Evolutionary conservation across 116 monocot genomes (phyloP).

Genomic region (Posidonia oceanica): DNA sequence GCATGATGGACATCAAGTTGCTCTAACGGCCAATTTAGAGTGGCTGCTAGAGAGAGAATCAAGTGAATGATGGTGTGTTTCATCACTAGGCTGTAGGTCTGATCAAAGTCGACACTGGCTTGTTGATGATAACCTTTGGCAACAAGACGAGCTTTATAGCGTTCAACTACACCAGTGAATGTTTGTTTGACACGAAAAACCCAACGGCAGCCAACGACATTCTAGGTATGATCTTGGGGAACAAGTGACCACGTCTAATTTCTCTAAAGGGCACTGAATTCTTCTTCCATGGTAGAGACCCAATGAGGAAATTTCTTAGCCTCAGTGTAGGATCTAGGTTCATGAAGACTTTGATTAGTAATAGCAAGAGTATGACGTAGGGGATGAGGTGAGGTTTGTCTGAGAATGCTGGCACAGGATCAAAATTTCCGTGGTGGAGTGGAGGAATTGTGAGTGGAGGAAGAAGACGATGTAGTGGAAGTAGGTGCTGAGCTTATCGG

Average conservation of each 20-base stretch:
- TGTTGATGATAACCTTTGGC: too few relatives aligned
- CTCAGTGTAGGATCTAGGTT: not conserved
- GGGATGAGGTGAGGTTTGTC: too few relatives aligned
- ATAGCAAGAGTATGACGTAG: not conserved
- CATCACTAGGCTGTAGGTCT: too few relatives aligned
- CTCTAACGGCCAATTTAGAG: not conserved
- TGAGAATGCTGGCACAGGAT: not conserved
- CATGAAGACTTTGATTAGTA: too few relatives aligned
- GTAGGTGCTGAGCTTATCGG: too few relatives aligned
- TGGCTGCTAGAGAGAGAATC: not conserved
- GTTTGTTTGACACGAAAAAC: conserved; percentile 2
- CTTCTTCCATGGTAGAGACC: not conserved
- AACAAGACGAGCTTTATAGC: not conserved
- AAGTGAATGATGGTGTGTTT: not conserved
- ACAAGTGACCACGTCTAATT: conserved; percentile 5
- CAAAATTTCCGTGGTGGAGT: too few relatives aligned
- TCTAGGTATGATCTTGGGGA: not conserved
- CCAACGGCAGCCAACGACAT: too few relatives aligned
- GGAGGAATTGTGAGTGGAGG: too few relatives aligned
- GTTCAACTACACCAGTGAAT: not conserved
- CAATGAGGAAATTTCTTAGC: not conserved
- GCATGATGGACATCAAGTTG: conserved; percentile 3
- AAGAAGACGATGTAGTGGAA: not conserved
- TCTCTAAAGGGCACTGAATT: not conserved
- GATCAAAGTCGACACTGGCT: not conserved